Conservation (phyloP, 768 basidiomycete species). For the Holtermannia corniformis region DNA sequence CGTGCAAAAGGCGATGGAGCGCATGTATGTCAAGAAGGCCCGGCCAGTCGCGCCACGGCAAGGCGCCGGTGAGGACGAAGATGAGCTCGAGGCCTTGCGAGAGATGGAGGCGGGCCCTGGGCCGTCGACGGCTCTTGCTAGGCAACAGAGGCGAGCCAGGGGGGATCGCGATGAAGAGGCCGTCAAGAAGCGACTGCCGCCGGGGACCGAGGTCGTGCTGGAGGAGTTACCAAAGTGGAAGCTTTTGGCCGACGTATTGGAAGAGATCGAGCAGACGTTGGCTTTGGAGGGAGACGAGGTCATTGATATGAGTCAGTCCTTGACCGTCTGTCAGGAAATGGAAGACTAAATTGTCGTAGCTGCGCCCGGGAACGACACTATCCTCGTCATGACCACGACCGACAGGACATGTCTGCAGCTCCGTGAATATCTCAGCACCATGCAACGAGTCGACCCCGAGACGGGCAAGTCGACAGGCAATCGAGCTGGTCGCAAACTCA, state of each 20-base stretch:
- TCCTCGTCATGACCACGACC: conserved; percentile 82
- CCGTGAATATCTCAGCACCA: conserved; percentile 64
- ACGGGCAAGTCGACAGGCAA: conserved; percentile 2
- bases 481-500: conserved; percentile 58
- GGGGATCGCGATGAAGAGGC: conserved; percentile 10
- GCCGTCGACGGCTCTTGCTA: conserved; percentile 8
- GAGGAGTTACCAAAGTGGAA: conserved; percentile 96
- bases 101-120: conserved; percentile 22
- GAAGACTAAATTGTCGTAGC: conserved; percentile 15
- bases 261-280: conserved; percentile 76
- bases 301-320: conserved; percentile 13
- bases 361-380: conserved; percentile 56
- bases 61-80: conserved; percentile 29
- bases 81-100: conserved; percentile 45
- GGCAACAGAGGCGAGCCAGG: conserved; percentile 1
- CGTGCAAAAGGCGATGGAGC: conserved; percentile 64
- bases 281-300: conserved; percentile 40
- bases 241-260: conserved; percentile 67
- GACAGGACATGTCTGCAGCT: conserved; percentile 63
- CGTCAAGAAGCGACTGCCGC: conserved; percentile 56
- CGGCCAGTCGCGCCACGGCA: not conserved
- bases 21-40: conserved; percentile 64
- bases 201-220: conserved; percentile 69
- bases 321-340: no score
- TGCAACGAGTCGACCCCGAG: conserved; percentile 38